Evolutionary conservation across 441 rosid genomes (phyloP), one percentile per base, ranked within the genome.

Genomic region (Theobroma grandiflorum): DNA sequence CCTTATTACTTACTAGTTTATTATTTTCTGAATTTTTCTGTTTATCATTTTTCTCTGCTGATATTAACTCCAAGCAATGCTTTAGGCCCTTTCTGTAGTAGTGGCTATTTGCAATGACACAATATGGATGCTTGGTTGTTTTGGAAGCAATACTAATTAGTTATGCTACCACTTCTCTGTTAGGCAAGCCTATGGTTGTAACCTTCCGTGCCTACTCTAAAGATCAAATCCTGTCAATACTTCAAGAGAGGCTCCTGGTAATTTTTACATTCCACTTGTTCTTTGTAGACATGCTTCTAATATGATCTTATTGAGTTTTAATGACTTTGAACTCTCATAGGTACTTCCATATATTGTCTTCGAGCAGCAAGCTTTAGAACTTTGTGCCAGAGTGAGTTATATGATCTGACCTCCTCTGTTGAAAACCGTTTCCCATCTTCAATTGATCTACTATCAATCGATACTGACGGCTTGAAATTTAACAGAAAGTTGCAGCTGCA

Each of bases 401-500:
- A 43, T n/a, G 45, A 33, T 22, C 55, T 20, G 47, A 15, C 57
- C 59, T 43, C 26, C 52, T 49, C 14, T 57, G 4, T 40, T 64
- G 64, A 69, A 66, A 73, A 9, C 38, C 7, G 76, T 67, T 68
- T 35, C 4, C 61, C 73, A 73, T 70, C 55, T 78, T 75, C n/a
- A 78, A 14, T 64, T 75, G 58, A 77, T n/a, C 18, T 69, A 40
- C 43, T 45, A 63, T 70, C 63, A 66, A 26, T 59, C 35, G 59
- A 78, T 75, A 71, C 76, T 80, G 67, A 80, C 33, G 45, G 0
- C 68, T 81, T 77, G 45, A 53, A 40, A 50, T 78, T 18, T 85
- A 43, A 59, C 93, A 93, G 99, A 97, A 90, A 95, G 95, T 97
- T 80, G 94, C 98, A 43, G 94, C 99, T 74, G 95, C 94, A 83